Base-by-base conservation (phyloP, 192 early-diverging fungal genomes). In the Umbelopsis sp. region DNA sequence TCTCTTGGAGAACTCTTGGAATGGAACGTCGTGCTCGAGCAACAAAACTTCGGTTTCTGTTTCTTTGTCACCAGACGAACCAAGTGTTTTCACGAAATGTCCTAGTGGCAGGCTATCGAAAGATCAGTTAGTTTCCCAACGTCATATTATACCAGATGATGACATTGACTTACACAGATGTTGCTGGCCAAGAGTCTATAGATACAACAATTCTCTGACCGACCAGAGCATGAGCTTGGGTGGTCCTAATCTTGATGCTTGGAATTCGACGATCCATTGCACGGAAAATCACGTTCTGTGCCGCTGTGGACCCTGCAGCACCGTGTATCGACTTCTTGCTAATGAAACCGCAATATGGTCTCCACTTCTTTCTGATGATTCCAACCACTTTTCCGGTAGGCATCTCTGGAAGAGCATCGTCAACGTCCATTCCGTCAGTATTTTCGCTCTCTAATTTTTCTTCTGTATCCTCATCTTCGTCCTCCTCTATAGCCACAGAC, bases 21-120 rank as follows among this genome's bases (percentile, higher is more conserved):
- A 96, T 0, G 96, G 96, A 7, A 98, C 95, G 75, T 97, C 96
- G 76, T 98, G 95, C 81, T 99, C 97, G 59, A 98, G 84, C 71
- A 99, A 73, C 31, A 99, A 85, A 22, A 99, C 96, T 73, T 99
- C 95, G 0, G 96, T 99, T 75, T 99, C 97, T 0, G 97, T 97
- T 9, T 87, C 89, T 75, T 90, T 87, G 80, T 98, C 96, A n/a
- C 95, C 96, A 44, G 97, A 94, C n/a, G 89, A 85, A 51, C 97
- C 97, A 66, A 99, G 77, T 0, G 89, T 85, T 34, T 91, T 86
- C 31, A 99, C 94, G 83, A 95, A 99, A 74, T 99, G 97, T 26
- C 97, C 97, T 31, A 84, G 75, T 6, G 97, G 96, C 70, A 86
- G 81, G 9, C 84, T 87, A 70, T 36, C 65, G 31, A 29, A 75